A percentile compares a stretch with the other conserved stretches of the same genome.
Conservation (phyloP, 352 stramenopile species). For the Globisporangium abappressorium region DNA sequence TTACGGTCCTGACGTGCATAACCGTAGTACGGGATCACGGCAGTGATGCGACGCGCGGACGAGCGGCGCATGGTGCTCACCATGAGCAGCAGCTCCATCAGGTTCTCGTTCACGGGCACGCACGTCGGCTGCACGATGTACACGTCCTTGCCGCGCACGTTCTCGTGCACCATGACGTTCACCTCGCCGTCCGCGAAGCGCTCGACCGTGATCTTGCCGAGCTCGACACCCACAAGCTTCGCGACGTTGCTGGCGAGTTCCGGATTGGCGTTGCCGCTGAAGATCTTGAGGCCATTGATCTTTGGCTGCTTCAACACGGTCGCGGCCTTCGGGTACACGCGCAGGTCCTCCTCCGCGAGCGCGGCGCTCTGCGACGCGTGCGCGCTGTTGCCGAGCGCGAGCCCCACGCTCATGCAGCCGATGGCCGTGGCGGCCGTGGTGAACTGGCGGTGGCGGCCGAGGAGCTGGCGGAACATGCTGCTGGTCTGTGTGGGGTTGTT, state of each 20-base stretch:
- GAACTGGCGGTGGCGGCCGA: slow-evolving; percentile 49
- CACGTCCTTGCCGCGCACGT: slow-evolving; percentile 99
- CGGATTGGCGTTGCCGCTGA: slow-evolving; percentile 98
- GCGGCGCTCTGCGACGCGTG: slow-evolving; percentile 31
- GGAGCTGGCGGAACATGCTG: slow-evolving; percentile 69
- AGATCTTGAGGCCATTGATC: slow-evolving; percentile 95
- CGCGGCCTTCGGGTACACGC: slow-evolving; percentile 42
- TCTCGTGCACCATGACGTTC: slow-evolving; percentile 99
- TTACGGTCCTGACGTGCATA: slow-evolving; percentile 91
- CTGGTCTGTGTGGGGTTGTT: background rate
- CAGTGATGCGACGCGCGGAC: slow-evolving; percentile 97
- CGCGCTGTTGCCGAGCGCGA: slow-evolving; percentile 33
- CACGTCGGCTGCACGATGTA: slow-evolving; percentile 99
- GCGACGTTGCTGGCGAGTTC: slow-evolving; percentile 96
- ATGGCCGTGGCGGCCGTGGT: slow-evolving; percentile 49
- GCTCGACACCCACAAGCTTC: slow-evolving; percentile 95
- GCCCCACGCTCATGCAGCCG: slow-evolving; percentile 41
- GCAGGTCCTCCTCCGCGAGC: slow-evolving; percentile 44
- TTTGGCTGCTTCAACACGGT: slow-evolving; percentile 84
- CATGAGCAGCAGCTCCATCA: slow-evolving; percentile 99
- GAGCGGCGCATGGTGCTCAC: slow-evolving; percentile 97
- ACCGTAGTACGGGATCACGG: slow-evolving; percentile 97
- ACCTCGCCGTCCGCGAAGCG: slow-evolving; percentile 99
- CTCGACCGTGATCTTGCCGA: slow-evolving; percentile 98
- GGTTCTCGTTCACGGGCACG: slow-evolving; percentile 98